Base-by-base conservation (phyloP, 1,284 basidiomycete species). In the Melampsora americana region DNA sequence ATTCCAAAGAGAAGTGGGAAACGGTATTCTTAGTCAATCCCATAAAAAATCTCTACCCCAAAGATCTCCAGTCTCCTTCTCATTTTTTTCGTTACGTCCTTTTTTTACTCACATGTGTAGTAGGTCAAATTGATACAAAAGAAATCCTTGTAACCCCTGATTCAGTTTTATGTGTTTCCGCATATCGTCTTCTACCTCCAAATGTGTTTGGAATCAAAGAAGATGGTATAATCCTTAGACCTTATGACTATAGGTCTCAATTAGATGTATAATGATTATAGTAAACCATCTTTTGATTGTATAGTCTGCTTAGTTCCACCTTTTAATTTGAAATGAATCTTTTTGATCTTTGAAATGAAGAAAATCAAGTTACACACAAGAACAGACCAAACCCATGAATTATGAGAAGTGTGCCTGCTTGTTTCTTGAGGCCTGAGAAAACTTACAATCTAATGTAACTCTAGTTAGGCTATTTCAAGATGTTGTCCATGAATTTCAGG, bases 171-270 rank as follows among this genome's bases (percentile, higher is more conserved):
- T 64, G 35, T 39, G 61, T 64, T 28, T 18, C 61, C 16, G 61
- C 61, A 18, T 64, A 64, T 64, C 61, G 61, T 28, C 26, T 64
- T 20, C 30, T 64, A 30, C 61, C 61, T 14, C 61, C 61, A 7
- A 28, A 39, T 9, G 23, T 39, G 3, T 64, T 64, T 64, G 61
- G 61, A 48, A 48, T 48, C 46, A 48, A 48, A 48, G 46, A 48
- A 11, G 20, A 48, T 48, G 46, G 46, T 11, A 48, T 48, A 48
- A 48, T 48, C 46, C 46, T 48, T 48, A 11, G 46, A 48, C 46
- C 46, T 48, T 48, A 48, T 48, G 46, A 48, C 46, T 48, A 48
- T 20, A 48, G 20, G 11, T 48, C 46, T 11, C 46, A 48, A 48
- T 48, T 48, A 48, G 46, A 48, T 48, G 20, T 48, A 11, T 11